Conservation (phyloP, 306 rosid genomes). For the Crotalaria pallida region DNA sequence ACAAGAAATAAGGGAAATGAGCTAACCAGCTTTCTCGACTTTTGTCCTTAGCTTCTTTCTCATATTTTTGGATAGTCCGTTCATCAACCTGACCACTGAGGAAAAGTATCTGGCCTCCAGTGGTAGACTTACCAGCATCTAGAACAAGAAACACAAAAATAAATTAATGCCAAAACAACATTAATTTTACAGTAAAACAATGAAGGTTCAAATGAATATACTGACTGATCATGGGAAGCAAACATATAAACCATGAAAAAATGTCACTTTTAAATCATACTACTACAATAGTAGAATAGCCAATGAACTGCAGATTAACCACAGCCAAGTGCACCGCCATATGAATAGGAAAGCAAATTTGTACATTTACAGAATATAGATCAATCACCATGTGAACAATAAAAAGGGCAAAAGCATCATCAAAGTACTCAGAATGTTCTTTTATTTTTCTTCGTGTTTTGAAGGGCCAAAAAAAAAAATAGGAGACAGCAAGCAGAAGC, state of each 20-base stretch:
- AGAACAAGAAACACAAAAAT: slow-evolving; percentile 15
- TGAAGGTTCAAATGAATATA: neutral
- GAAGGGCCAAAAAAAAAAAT: neutral
- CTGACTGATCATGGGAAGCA: neutral
- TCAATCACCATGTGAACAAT: slow-evolving; percentile 4
- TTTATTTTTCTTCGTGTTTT: neutral
- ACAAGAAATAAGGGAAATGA: slow-evolving; percentile 14
- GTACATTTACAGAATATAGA: neutral
- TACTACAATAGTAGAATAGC: neutral
- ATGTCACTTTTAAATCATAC: neutral
- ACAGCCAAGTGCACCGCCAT: neutral
- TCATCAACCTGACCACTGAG: slow-evolving; percentile 97
- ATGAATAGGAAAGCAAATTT: neutral
- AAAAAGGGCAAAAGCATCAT: neutral
- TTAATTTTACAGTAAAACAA: neutral
- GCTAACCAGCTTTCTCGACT: slow-evolving; percentile 99
- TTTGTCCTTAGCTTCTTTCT: slow-evolving; percentile 98
- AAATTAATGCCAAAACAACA: slow-evolving; percentile 5
- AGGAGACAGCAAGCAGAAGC: neutral
- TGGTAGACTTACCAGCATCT: slow-evolving; percentile 99
- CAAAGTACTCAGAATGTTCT: neutral
- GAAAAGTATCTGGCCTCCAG: slow-evolving; percentile 98
- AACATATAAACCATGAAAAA: neutral
- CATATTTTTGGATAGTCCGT: slow-evolving; percentile 93
- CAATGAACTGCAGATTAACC: neutral